Evolutionary conservation across 2,329 filamentous ascomycete species (phyloP), one percentile per base, ranked within the genome.

Genomic region (Drechslerella stenobrocha): DNA sequence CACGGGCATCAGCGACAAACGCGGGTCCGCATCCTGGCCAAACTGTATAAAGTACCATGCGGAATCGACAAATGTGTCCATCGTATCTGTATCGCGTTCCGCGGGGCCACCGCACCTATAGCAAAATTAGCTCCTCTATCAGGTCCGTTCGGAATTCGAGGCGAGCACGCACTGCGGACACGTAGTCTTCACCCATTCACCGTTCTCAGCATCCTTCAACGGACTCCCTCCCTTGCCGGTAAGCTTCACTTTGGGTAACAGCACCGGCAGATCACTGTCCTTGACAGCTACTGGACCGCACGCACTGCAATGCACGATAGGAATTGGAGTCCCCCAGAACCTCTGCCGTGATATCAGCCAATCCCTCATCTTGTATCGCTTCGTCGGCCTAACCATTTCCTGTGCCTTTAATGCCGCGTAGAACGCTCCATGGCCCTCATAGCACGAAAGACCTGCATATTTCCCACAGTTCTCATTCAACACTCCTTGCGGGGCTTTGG

Each of bases 31-130:
- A 0, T 87, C 79, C 72, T 95, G 89, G 24, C 86, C 77, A 72
- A 90, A 95, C 9, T 89, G 83, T 77, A 91, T 84, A 74, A 86
- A 95, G 76, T 96, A 96, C 90, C 90, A 96, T 55, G 90, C 95
- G 1, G 90, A 95, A 77, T 95, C 90, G 67, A 96, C 90, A 77
- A 96, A 96, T 0, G 90, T 96, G 76, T 96, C 90, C 90, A 96
- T 95, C 1, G 90, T 96, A 75, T 96, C 90, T 0, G 90, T 95
- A 71, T 96, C 90, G 70, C 90, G 83, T 74, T 84, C 87, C 4
- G 89, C 90, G 22, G 83, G 77, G 1, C 82, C 80, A 13, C 81
- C 78, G 73, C 90, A 96, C 47, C 64, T 69, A 40, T 22, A n/a
- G 32, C 30, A 50, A 32, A n/a, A 20, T 23, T n/a, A 28, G 46